Evolutionary conservation across 208 protist species (phyloP).

Genomic region (Leishmania aethiopica): DNA sequence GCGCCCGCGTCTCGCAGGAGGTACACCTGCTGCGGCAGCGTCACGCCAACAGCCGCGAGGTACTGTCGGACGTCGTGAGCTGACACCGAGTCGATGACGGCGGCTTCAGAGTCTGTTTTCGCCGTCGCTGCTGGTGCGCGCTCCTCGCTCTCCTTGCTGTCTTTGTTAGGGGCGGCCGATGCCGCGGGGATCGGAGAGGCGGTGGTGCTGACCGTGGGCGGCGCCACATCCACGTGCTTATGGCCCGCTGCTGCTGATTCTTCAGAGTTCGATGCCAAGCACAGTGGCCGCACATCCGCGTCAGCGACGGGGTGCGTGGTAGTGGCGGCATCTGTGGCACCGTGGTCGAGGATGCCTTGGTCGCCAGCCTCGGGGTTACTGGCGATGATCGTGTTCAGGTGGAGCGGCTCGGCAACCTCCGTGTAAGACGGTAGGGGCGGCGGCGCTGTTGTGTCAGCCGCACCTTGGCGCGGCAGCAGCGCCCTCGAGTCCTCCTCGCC

Average conservation of each 20-base stretch:
- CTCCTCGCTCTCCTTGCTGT: no score
- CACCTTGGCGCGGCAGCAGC: no score
- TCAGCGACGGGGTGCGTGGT: neutral
- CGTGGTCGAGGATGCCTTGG: neutral
- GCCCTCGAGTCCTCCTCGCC: no score
- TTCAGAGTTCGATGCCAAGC: neutral
- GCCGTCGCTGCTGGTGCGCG: neutral
- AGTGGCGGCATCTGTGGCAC: neutral
- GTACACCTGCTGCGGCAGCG: conserved; percentile 37
- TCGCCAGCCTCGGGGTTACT: neutral
- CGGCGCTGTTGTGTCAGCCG: no score
- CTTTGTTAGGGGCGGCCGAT: neutral
- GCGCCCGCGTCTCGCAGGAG: conserved; percentile 16
- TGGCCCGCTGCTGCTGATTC: neutral
- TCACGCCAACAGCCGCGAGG: conserved; percentile 27
- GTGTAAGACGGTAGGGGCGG: no score
- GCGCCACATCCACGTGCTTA: neutral
- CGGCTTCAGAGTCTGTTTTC: neutral
- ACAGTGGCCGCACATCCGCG: neutral
- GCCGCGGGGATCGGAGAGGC: neutral
- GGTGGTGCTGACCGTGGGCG: neutral
- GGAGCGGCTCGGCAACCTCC: neutral
- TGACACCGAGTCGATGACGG: conserved; percentile 17
- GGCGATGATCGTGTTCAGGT: neutral
- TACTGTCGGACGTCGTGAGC: conserved; percentile 32